Evolutionary conservation across 2,329 filamentous ascomycete genomes (phyloP).

Genomic region (Stagonosporopsis chrysanthemi): DNA sequence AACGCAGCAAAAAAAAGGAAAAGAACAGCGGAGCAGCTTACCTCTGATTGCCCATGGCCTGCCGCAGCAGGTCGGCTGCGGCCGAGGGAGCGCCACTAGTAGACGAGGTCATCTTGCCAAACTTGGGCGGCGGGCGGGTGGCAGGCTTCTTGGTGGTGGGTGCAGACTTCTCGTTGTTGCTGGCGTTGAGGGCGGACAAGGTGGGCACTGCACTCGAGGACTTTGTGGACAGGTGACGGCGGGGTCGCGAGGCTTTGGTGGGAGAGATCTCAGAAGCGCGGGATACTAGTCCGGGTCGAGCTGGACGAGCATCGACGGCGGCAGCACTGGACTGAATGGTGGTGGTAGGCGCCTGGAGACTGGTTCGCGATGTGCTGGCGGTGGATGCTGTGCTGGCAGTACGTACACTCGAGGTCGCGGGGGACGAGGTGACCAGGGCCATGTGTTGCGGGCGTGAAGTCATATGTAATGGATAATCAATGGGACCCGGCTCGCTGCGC

Average conservation of each 20-base stretch:
- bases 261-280: conserved; percentile 41
- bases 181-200: conserved; percentile 48
- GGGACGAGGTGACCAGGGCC: conserved; percentile 30
- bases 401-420: conserved; percentile 21
- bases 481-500: conserved; percentile 37
- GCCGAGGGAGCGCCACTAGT: conserved; percentile 56
- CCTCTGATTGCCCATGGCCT: conserved; percentile 63
- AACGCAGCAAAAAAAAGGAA: conserved; percentile 9
- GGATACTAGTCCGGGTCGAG: conserved; percentile 43
- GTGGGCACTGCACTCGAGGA: conserved; percentile 55
- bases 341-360: conserved; percentile 23
- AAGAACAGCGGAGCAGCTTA: conserved; percentile 49
- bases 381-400: conserved; percentile 18
- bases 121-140: conserved; percentile 34
- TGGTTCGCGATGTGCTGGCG: conserved; percentile 28
- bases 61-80: conserved; percentile 65
- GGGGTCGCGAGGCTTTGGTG: conserved; percentile 40
- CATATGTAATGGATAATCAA: conserved; percentile 43
- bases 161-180: conserved; percentile 35
- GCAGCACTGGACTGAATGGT: conserved; percentile 30
- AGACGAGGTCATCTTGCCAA: conserved; percentile 40
- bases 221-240: conserved; percentile 47
- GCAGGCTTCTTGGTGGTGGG: conserved; percentile 23
- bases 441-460: conserved; percentile 40
- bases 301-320: conserved; percentile 40